Evolutionary conservation across 257 asterid genomes (phyloP).

Genomic region (Primulina tabacum): DNA sequence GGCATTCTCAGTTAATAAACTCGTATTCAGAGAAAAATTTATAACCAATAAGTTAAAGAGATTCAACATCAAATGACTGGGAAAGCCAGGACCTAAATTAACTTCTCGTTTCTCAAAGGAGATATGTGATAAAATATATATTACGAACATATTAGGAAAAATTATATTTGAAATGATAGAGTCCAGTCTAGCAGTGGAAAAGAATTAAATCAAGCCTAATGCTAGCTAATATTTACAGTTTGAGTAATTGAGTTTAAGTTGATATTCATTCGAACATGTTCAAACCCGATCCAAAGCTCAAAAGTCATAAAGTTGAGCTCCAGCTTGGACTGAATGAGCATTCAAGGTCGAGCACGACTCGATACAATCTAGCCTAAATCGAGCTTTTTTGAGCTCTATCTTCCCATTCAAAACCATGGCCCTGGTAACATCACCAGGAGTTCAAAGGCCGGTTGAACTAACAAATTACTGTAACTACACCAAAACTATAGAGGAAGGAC

Average conservation of each 20-base stretch:
- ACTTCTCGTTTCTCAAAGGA: not conserved
- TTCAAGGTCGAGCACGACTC: not conserved
- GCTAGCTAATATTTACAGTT: not conserved
- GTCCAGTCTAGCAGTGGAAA: not conserved
- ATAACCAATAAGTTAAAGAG: not conserved
- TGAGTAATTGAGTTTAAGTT: not conserved
- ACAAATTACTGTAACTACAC: not conserved
- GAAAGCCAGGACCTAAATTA: not conserved
- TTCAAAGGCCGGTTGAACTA: not conserved
- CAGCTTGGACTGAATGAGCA: not conserved
- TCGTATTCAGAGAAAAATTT: not conserved
- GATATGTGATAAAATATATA: not conserved
- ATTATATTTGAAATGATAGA: not conserved
- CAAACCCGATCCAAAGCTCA: not conserved
- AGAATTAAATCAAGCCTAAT: not conserved
- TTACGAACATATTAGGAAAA: not conserved
- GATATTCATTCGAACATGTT: no score
- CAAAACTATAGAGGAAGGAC: not conserved
- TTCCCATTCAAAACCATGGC: not conserved
- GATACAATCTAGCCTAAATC: not conserved
- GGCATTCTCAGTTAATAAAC: not conserved
- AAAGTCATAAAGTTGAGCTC: not conserved
- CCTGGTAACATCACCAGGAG: not conserved
- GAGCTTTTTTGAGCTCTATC: not conserved
- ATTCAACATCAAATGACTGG: no score